Base-by-base conservation (phyloP, 2,329 filamentous ascomycete species). In the Ceratocystiopsis minuta region DNA sequence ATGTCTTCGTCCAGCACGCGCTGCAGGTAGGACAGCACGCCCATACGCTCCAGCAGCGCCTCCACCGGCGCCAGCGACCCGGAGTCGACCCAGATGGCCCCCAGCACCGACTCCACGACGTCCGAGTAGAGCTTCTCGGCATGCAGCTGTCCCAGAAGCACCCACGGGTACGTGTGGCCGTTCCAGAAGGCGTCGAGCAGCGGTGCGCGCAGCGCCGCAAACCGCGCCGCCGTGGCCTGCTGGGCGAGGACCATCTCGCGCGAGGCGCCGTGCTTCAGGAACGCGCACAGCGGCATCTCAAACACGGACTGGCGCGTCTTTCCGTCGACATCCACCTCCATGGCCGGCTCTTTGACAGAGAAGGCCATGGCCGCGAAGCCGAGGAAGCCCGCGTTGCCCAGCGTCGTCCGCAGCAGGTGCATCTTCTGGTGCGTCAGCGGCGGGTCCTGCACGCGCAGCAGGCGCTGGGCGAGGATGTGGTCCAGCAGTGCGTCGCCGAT, bases 401-500 rank as follows among this genome's bases (percentile, higher is more conserved):
- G 63, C 0, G 82, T 78, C 1, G 80, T 76, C 44, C 82, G 78
- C 43, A 88, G 62, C 3, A 75, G 61, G 50, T 93, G 85, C 73
- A 96, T 83, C n/a, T 70, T 60, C 3, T 65, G 53, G 39, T 70
- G 62, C 0, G 58, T 43, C 0, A 74, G 53, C 3, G 66, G 60
- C 0, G 61, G 59, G 24, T 28, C 24, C 2, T 54, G 36, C 14
- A 36, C n/a, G 6, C 24, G 34, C 11, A 17, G 7, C 6, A 45
- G 34, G 34, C 18, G 28, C 35, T 46, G 3, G 9, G 83, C 75
- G 39, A 95, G 63, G 43, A 94, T 63, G 50, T 76, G 70, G 57
- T 96, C 88, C 0, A 96, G 71, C 3, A 95, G 65, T 0, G 85
- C 73, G 51, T 96, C 88, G 1, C 88, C 88, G 0, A 95, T 62